A percentile compares a stretch with the other conserved stretches of the same genome.
These are phyloP conservation scores for Annulohypoxylon nitens DNA, from an alignment of 495 filamentous ascomycete species.

Conservation along the genomic window DNA sequence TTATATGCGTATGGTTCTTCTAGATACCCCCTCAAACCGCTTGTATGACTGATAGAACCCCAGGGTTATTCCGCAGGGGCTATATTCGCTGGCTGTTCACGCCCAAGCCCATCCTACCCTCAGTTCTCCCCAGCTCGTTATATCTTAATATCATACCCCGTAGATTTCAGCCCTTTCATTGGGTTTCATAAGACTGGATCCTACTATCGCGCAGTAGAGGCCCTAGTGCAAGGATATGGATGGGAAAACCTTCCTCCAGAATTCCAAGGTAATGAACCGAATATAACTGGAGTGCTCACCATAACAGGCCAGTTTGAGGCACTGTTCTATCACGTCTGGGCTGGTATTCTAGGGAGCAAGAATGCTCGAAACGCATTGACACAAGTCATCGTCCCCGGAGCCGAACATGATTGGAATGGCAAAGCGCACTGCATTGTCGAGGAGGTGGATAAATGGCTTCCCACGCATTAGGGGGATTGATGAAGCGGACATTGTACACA, in stretches of 20 bases:
- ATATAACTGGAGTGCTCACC: constrained; percentile 40
- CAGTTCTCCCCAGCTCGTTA: constrained; percentile 40
- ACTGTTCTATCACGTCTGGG: constrained; percentile 33
- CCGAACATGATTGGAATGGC: constrained; percentile 37
- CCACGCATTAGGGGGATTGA: background rate
- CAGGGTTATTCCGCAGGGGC: constrained; percentile 46
- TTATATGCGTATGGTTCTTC: constrained; percentile 41
- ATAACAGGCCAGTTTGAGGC: constrained; percentile 35
- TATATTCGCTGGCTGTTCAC: constrained; percentile 43
- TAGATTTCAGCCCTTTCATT: constrained; percentile 42
- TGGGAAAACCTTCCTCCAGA: constrained; percentile 44
- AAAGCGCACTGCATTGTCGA: constrained; percentile 40
- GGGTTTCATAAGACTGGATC: constrained; percentile 35
- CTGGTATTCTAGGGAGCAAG: constrained; percentile 30
- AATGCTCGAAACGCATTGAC: constrained; percentile 30
- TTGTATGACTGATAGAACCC: background rate
- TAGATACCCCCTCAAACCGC: background rate
- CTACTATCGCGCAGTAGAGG: constrained; percentile 39
- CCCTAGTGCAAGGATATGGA: constrained; percentile 38
- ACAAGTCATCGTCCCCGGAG: constrained; percentile 36
- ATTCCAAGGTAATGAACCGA: constrained; percentile 40
- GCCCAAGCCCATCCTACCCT: constrained; percentile 22
- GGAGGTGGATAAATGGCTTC: constrained; percentile 45
- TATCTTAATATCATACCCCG: constrained; percentile 43
- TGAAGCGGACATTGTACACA: background rate